Evolutionary conservation across 768 basidiomycete species (phyloP).

Genomic region (Trichaptum fuscoviolaceum): DNA sequence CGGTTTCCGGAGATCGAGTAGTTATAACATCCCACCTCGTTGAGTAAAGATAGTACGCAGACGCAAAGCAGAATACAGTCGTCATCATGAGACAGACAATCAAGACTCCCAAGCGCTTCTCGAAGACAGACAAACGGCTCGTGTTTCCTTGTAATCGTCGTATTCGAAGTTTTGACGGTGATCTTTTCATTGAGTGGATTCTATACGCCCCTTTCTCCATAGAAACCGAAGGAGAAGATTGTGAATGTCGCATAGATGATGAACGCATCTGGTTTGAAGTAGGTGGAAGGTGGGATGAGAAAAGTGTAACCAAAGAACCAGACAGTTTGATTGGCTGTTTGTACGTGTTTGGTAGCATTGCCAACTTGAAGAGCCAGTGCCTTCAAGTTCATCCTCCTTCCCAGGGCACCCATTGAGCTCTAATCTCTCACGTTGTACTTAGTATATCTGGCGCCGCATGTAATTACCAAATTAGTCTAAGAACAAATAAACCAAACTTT

Average conservation of each 20-base stretch:
- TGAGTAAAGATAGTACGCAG: constrained; percentile 59
- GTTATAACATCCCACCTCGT: constrained; percentile 46
- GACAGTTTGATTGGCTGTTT: too few species aligned
- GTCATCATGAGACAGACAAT: constrained; percentile 42
- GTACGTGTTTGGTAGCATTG: too few species aligned
- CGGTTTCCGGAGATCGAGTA: background rate
- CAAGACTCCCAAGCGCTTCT: constrained; percentile 36
- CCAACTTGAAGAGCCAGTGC: too few species aligned
- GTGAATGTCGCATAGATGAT: constrained; percentile 15
- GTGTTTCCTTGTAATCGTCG: constrained; percentile 4
- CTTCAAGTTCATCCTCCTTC: too few species aligned
- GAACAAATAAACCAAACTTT: too few species aligned
- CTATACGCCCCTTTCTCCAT: constrained; percentile 64
- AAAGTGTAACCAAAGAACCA: too few species aligned
- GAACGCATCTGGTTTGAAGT: background rate
- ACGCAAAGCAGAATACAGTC: constrained; percentile 47
- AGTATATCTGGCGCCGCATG: too few species aligned
- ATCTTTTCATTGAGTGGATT: constrained; percentile 38
- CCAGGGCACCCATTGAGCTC: too few species aligned
- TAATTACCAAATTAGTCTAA: too few species aligned
- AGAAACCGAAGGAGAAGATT: constrained; percentile 55
- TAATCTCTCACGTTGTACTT: too few species aligned
- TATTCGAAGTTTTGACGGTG: constrained; percentile 13
- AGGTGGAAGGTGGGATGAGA: too few species aligned
- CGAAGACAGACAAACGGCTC: constrained; percentile 14